A percentile compares a stretch with the other conserved stretches of the same genome.
phyloP scores from a whole-genome alignment of 805 yeast genomes.

The Teunomyces atbi region DNA sequence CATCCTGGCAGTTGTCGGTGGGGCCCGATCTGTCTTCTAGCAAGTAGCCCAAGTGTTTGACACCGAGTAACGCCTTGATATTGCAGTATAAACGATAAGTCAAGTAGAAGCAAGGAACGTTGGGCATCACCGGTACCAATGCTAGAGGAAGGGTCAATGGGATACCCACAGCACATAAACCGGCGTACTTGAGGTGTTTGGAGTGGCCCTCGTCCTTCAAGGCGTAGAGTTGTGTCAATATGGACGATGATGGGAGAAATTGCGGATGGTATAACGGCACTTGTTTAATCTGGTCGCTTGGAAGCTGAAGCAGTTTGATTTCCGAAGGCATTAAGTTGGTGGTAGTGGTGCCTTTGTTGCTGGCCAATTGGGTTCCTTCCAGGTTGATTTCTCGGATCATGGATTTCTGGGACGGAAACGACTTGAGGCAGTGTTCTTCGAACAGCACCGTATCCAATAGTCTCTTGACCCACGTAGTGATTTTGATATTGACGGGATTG shows the following conservation, averaged over 20 bases:
- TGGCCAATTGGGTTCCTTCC: conserved; percentile 15
- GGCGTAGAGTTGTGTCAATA: conserved; percentile 38
- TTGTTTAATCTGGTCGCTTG: conserved; percentile 32
- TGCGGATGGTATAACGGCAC: conserved; percentile 41
- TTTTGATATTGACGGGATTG: conserved; percentile 51
- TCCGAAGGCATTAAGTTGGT: conserved; percentile 22
- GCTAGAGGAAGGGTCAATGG: conserved; percentile 83
- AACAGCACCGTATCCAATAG: conserved; percentile 69
- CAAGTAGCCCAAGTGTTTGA: conserved; percentile 61
- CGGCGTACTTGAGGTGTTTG: conserved; percentile 56
- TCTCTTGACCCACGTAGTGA: conserved; percentile 52
- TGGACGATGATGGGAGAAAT: conserved; percentile 30
- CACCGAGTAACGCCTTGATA: conserved; percentile 73
- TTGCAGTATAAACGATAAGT: conserved; percentile 83
- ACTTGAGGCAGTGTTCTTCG: conserved; percentile 70
- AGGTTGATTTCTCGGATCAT: conserved; percentile 49
- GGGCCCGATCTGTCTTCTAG: conserved; percentile 28
- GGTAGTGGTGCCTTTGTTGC: conserved; percentile 6
- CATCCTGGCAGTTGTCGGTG: conserved; percentile 8
- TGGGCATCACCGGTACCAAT: conserved; percentile 81
- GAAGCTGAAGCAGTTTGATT: conserved; percentile 24
- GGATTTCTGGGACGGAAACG: conserved; percentile 69
- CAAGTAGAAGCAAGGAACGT: conserved; percentile 86
- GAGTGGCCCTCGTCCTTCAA: conserved; percentile 45
- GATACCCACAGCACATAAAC: conserved; percentile 54